Evolutionary conservation across 1,284 basidiomycete species (phyloP).

Genomic region (Ganoderma sinense): DNA sequence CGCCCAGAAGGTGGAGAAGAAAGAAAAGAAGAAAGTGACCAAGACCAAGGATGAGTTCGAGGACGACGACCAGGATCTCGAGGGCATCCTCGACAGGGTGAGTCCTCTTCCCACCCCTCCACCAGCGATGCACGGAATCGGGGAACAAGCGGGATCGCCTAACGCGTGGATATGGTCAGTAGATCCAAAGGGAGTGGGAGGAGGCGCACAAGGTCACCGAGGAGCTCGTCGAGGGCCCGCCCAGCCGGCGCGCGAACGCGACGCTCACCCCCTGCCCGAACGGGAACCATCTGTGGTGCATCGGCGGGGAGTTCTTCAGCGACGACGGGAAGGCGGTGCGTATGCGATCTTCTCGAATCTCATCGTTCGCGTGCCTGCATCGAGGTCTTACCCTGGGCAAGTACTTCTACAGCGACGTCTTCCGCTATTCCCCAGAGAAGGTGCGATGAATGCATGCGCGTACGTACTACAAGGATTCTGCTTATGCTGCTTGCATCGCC

Average conservation of each 20-base stretch:
- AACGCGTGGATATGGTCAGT: slow-evolving; percentile 40
- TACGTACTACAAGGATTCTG: background rate
- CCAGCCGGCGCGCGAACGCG: slow-evolving; percentile 82
- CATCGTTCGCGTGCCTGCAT: background rate
- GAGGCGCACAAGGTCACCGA: slow-evolving; percentile 76
- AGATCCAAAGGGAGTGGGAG: slow-evolving; percentile 82
- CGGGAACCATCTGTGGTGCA: slow-evolving; percentile 83
- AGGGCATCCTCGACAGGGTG: slow-evolving; percentile 82
- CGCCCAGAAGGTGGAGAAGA: slow-evolving; percentile 72
- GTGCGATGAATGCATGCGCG: slow-evolving; percentile 38
- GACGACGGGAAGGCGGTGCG: slow-evolving; percentile 82
- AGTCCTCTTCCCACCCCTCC: slow-evolving; percentile 25
- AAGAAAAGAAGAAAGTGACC: slow-evolving; percentile 69
- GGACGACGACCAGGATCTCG: slow-evolving; percentile 80
- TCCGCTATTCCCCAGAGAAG: slow-evolving; percentile 85
- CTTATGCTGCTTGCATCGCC: background rate
- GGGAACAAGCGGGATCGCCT: background rate
- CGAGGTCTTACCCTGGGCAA: slow-evolving; percentile 43
- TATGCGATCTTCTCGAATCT: slow-evolving; percentile 29
- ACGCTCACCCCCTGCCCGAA: slow-evolving; percentile 81
- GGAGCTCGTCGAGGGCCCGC: slow-evolving; percentile 81
- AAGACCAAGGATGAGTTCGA: slow-evolving; percentile 55
- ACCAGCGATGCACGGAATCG: background rate
- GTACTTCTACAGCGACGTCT: slow-evolving; percentile 86
- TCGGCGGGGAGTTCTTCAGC: slow-evolving; percentile 86